phyloP scores from a whole-genome alignment of 140 eudicot genomes.

The Flaveria floridana region DNA sequence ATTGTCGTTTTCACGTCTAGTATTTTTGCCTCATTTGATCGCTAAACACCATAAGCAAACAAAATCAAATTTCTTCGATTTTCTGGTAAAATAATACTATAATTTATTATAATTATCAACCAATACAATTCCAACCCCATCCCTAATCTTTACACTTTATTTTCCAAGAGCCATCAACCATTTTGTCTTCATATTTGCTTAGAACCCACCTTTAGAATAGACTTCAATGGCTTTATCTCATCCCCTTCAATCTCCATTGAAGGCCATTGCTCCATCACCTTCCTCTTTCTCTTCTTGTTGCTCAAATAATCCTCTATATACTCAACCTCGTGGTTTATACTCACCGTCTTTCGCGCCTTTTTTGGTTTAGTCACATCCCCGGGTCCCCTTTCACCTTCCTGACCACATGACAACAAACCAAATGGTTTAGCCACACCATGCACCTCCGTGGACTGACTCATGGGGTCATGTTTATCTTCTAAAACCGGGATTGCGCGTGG shows the following conservation, averaged over 20 bases:
- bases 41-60: not conserved
- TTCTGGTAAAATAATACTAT: not conserved
- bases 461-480: slow-evolving; percentile 27
- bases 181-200: slow-evolving; percentile 23
- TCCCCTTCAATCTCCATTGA: slow-evolving; percentile 45
- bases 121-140: slow-evolving; percentile 14
- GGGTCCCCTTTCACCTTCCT: slow-evolving; percentile 8
- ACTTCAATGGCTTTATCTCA: slow-evolving; percentile 49
- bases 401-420: not conserved
- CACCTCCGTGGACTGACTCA: slow-evolving; percentile 2
- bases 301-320: slow-evolving; percentile 31
- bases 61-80: not conserved
- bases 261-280: slow-evolving; percentile 36
- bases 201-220: slow-evolving; percentile 49
- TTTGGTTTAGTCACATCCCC: slow-evolving; percentile 19
- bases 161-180: slow-evolving; percentile 20
- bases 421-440: slow-evolving; percentile 5
- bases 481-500: slow-evolving; percentile 11
- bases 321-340: slow-evolving; percentile 53
- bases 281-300: slow-evolving; percentile 35
- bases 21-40: not conserved
- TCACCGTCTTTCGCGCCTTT: slow-evolving; percentile 46
- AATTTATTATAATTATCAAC: slow-evolving; percentile 4
- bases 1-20: too few species aligned
- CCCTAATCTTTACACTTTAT: slow-evolving; percentile 19